phyloP scores from a whole-genome alignment of 768 basidiomycete species.

The Phlebiopsis flavidoalba region DNA sequence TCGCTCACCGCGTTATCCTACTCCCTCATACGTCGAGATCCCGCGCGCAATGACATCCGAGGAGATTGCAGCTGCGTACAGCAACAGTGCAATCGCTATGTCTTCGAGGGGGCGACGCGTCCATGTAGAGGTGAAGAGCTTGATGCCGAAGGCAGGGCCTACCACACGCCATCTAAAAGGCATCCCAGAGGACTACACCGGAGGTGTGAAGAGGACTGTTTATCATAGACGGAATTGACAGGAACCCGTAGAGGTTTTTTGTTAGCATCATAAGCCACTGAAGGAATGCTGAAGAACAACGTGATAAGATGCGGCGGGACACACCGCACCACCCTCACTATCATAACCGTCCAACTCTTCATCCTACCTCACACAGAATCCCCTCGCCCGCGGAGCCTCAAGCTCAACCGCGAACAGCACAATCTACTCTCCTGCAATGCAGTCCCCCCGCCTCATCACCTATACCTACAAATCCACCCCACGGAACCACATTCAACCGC shows the following conservation, averaged over 20 bases:
- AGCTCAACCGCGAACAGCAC: slow-evolving; percentile 56
- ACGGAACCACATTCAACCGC: slow-evolving; percentile 49
- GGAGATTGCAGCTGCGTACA: slow-evolving; percentile 59
- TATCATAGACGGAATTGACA: slow-evolving; percentile 77
- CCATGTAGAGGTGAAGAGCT: slow-evolving; percentile 75
- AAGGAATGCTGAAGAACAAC: neutral
- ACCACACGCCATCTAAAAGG: slow-evolving; percentile 20
- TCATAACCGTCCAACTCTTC: slow-evolving; percentile 67
- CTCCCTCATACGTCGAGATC: slow-evolving; percentile 74
- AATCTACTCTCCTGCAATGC: slow-evolving; percentile 84
- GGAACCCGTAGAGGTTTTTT: slow-evolving; percentile 60
- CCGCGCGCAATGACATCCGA: slow-evolving; percentile 59
- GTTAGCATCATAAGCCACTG: neutral
- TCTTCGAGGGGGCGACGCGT: slow-evolving; percentile 58
- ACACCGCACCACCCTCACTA: slow-evolving; percentile 78
- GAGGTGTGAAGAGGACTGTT: slow-evolving; percentile 75
- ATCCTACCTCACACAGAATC: slow-evolving; percentile 65
- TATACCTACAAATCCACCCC: slow-evolving; percentile 41
- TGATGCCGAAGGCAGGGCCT: slow-evolving; percentile 37
- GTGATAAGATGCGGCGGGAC: slow-evolving; percentile 69
- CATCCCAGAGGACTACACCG: slow-evolving; percentile 70
- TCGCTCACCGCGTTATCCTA: slow-evolving; percentile 55
- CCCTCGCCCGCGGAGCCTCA: slow-evolving; percentile 52
- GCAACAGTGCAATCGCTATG: slow-evolving; percentile 60
- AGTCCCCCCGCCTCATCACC: slow-evolving; percentile 64